phyloP scores from a whole-genome alignment of 139 green algal species.

The Picochlorum sp. region DNA sequence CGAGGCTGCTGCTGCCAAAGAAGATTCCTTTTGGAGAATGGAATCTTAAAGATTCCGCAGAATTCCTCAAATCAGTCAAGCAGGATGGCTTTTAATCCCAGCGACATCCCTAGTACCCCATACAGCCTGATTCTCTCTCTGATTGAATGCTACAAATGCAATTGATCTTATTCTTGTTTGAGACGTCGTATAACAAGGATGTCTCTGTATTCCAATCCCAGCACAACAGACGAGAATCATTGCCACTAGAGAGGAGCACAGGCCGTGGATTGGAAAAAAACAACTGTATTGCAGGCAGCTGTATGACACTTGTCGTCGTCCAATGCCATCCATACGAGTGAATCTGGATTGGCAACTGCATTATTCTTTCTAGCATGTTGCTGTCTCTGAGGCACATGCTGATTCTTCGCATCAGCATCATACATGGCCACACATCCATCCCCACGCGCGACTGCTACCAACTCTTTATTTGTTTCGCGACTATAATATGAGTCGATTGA shows the following conservation, averaged over 20 bases:
- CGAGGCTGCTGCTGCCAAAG: no score
- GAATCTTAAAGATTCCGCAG: neutral
- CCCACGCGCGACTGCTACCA: conserved; percentile 35
- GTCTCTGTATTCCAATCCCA: conserved; percentile 23
- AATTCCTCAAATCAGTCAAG: neutral
- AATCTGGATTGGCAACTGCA: no score
- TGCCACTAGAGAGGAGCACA: conserved; percentile 27
- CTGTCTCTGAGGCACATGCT: neutral
- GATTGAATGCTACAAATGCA: conserved; percentile 12
- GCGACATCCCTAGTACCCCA: conserved; percentile 2
- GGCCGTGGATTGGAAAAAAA: conserved; percentile 6
- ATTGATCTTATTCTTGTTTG: conserved; percentile 23
- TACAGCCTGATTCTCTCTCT: neutral
- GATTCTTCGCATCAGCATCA: conserved; percentile 13
- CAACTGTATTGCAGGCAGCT: conserved; percentile 22
- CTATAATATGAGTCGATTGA: conserved; percentile 15
- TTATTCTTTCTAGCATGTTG: neutral
- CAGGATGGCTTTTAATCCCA: neutral
- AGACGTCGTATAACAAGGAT: conserved; percentile 7
- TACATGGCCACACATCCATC: conserved; percentile 42
- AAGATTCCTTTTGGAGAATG: neutral
- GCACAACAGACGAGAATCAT: conserved; percentile 26
- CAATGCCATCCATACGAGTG: neutral
- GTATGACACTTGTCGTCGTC: conserved; percentile 9
- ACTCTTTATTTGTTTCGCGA: neutral